Conservation (phyloP, 139 green algal genomes). For the Zygnema circumcarinatum region DNA sequence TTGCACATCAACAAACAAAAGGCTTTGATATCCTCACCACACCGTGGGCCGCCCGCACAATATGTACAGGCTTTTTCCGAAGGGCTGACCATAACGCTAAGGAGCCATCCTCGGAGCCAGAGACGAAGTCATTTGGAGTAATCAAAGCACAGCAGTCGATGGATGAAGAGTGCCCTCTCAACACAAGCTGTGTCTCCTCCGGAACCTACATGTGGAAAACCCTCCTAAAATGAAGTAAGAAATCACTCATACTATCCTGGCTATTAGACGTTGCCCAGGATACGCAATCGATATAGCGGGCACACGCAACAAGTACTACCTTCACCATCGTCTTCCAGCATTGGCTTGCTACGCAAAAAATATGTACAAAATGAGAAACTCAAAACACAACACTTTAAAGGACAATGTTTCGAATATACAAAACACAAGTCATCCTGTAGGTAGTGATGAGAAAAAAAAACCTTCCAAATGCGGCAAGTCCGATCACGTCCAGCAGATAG, state of each 20-base stretch:
- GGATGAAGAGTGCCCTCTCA: constrained; percentile 66
- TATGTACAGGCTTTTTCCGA: constrained; percentile 78
- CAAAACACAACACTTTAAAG: no score
- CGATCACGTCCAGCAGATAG: constrained; percentile 81
- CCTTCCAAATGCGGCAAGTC: constrained; percentile 92
- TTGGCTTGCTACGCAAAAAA: no score
- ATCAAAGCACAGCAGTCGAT: constrained; percentile 75
- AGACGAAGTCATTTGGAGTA: constrained; percentile 82
- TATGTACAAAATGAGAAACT: no score
- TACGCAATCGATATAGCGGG: neutral
- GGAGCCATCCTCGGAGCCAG: constrained; percentile 74
- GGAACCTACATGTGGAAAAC: constrained; percentile 68
- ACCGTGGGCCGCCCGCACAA: constrained; percentile 64
- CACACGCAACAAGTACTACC: no score
- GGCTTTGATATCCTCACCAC: neutral
- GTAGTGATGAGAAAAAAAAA: no score
- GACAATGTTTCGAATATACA: no score
- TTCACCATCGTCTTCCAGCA: no score
- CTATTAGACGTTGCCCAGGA: no score
- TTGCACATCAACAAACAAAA: no score
- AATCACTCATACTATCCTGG: constrained; percentile 23
- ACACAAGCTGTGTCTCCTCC: constrained; percentile 96
- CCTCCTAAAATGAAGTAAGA: neutral
- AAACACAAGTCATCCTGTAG: no score
- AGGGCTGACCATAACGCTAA: constrained; percentile 67